Evolutionary conservation across 345 rosid genomes (phyloP).

Genomic region (Hibiscus mutabilis): DNA sequence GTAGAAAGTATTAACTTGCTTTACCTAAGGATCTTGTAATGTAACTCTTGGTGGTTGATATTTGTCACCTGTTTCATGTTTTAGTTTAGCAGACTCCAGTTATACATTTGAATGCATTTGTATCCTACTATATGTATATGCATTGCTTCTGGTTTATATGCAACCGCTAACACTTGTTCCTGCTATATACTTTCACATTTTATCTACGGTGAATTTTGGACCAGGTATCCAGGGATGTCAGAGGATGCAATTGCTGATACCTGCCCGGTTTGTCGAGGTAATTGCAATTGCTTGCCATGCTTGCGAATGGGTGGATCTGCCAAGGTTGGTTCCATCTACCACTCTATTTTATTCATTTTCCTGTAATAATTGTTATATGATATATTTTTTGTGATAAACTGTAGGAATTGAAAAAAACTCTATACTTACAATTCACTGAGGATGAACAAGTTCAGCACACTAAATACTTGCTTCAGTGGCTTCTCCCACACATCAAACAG

Average conservation of each 20-base stretch:
- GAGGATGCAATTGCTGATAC: constrained; percentile 34
- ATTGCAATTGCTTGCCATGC: constrained; percentile 65
- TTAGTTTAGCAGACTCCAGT: neutral
- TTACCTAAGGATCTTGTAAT: neutral
- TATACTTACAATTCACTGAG: neutral
- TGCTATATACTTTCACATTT: neutral
- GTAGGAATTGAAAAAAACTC: constrained; percentile 12
- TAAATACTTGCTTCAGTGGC: constrained; percentile 24
- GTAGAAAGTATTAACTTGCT: neutral
- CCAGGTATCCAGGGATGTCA: constrained; percentile 44
- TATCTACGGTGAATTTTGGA: neutral
- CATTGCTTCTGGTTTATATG: neutral
- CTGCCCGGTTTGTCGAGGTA: constrained; percentile 46
- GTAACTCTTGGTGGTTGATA: neutral
- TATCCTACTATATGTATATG: neutral
- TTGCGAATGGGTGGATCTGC: constrained; percentile 33
- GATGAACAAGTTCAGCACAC: constrained; percentile 26
- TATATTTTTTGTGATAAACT: neutral
- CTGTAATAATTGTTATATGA: neutral
- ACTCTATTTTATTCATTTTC: neutral
- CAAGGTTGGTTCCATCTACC: constrained; percentile 19
- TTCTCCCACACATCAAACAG: constrained; percentile 46
- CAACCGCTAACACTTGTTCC: neutral
- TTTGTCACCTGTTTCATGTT: neutral
- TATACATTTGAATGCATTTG: neutral